Evolutionary conservation across 2,329 filamentous ascomycete species (phyloP), one percentile per base, ranked within the genome.

Genomic region (Hypoxylon sp.): DNA sequence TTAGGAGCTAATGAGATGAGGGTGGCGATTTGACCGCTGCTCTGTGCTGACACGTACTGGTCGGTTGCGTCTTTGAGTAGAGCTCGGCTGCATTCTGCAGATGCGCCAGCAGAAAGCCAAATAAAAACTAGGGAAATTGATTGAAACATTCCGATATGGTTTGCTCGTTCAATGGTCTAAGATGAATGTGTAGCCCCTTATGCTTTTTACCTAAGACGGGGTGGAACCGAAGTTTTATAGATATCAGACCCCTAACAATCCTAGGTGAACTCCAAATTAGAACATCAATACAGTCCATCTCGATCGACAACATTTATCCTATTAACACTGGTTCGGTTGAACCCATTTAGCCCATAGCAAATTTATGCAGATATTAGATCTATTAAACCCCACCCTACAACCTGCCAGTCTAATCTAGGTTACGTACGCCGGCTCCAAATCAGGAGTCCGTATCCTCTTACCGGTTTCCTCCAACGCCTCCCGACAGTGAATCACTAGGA

Each of bases 41-140:
- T 68, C 50, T 75, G 73, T 3, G 73, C 72, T 8, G 61, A 40
- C 17, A 74, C 65, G 22, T 75, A 74, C 8, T 61, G 57, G 2
- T 68, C 65, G 10, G 73, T 74, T n/a, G 72, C 72, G 17, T 64
- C 50, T 40, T 69, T 60, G 27, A 75, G 68, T 7, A 63, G 54
- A 1, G 61, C 66, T 42, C 68, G 53, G 20, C 51, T 63, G 54
- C 69, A 71, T 30, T 40, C 40, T n/a, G 61, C 66, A 11, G 60
- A 61, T 27, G 10, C 53, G 14, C 55, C 10, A 25, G 37, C 53
- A 10, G 33, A 25, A 10, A 58, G 42, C 30, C 42, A 58, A 6
- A 58, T 30, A 6, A 14, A 58, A 6, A 17, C 6, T 17, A 49
- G 7, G 14, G 44, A 6, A 30, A 49, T 35, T 14, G 13, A 25